These are phyloP conservation scores for Eragrostis curvula DNA, from an alignment of 176 grass and related monocot genomes.

Conservation along the genomic window DNA sequence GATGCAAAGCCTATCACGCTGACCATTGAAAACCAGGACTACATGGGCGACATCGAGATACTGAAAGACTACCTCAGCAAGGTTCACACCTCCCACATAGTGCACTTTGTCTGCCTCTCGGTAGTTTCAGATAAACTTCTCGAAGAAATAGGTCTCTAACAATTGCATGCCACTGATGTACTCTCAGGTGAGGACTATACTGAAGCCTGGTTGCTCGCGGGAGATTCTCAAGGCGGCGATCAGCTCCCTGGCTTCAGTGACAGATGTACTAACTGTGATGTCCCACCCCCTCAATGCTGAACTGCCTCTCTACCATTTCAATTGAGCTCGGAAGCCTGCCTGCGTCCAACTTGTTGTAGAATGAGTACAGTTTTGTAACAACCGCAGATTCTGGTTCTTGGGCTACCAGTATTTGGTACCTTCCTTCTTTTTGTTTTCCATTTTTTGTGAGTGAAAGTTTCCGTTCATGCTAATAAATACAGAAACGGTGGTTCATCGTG, in stretches of 20 bases:
- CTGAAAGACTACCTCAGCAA: conserved; percentile 62
- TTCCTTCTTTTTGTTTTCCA: background rate
- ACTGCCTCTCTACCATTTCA: conserved; percentile 63
- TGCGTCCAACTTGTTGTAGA: conserved; percentile 12
- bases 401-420: conserved; percentile 31
- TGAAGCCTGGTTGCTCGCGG: conserved; percentile 65
- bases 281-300: conserved; percentile 61
- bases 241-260: conserved; percentile 58
- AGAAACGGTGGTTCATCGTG: conserved; percentile 5
- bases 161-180: background rate
- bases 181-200: conserved; percentile 58
- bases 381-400: conserved; percentile 4
- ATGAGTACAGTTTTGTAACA: conserved; percentile 29
- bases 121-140: background rate
- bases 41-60: conserved; percentile 70
- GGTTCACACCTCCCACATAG: conserved; percentile 38
- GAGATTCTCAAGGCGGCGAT: conserved; percentile 59
- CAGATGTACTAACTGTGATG: conserved; percentile 58
- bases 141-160: conserved; percentile 15
- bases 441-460: background rate
- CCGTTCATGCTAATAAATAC: conserved; percentile 32
- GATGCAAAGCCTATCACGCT: conserved; percentile 59
- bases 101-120: background rate
- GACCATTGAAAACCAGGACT: conserved; percentile 72
- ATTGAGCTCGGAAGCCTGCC: conserved; percentile 22